Evolutionary conservation across 2,329 filamentous ascomycete genomes (phyloP).

Genomic region (Fusarium brachygibbosum): DNA sequence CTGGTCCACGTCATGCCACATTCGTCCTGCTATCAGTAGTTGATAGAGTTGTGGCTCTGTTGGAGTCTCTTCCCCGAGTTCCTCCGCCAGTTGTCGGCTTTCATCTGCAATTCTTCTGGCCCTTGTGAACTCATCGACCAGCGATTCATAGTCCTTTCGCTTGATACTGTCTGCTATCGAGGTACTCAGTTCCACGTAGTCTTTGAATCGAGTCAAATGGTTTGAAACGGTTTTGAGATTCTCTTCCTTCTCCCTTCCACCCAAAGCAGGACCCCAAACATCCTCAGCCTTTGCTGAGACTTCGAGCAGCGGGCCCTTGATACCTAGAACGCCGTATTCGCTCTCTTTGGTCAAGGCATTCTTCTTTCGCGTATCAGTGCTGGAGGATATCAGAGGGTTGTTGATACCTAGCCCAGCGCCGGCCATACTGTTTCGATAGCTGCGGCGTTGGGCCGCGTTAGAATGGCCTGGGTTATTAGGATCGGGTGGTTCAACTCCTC

Average conservation of each 20-base stretch:
- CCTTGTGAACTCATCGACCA: slow-evolving; percentile 87
- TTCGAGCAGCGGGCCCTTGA: slow-evolving; percentile 88
- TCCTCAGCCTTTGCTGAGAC: slow-evolving; percentile 95
- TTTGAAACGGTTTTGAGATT: slow-evolving; percentile 82
- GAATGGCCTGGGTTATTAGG: slow-evolving; percentile 66
- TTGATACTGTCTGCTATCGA: slow-evolving; percentile 87
- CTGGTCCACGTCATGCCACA: slow-evolving; percentile 94
- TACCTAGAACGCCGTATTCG: slow-evolving; percentile 88
- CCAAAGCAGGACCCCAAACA: slow-evolving; percentile 94
- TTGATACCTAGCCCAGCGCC: slow-evolving; percentile 55
- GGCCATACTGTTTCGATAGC: slow-evolving; percentile 68
- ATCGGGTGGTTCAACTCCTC: slow-evolving; percentile 67
- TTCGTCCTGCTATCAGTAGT: slow-evolving; percentile 87
- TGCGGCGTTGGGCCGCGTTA: slow-evolving; percentile 75
- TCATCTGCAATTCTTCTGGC: slow-evolving; percentile 87
- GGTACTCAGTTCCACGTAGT: slow-evolving; percentile 84
- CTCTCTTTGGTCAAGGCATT: slow-evolving; percentile 94
- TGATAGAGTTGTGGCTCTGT: slow-evolving; percentile 86
- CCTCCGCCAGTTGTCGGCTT: slow-evolving; percentile 76
- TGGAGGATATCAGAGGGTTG: slow-evolving; percentile 56
- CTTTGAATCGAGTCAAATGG: slow-evolving; percentile 82
- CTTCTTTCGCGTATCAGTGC: slow-evolving; percentile 77
- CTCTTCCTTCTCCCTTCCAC: slow-evolving; percentile 91
- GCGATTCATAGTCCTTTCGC: slow-evolving; percentile 87
- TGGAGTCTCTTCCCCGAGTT: slow-evolving; percentile 67